Base-by-base conservation (phyloP, 2,329 filamentous ascomycete species). In the Aspergillus pseudoterreus region DNA sequence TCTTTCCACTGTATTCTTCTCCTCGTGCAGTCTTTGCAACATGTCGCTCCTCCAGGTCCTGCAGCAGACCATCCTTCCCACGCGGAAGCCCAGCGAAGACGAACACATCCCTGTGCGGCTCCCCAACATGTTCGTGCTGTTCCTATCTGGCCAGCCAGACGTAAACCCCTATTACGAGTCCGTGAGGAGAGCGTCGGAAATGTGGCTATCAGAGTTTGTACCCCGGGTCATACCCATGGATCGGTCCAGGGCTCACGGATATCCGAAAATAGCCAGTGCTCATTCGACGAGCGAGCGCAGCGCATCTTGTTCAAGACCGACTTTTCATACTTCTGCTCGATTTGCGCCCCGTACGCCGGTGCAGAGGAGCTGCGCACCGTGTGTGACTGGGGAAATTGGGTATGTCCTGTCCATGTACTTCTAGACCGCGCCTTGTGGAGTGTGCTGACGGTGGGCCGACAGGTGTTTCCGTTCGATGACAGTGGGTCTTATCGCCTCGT, bases 341-440 rank as follows among this genome's bases (percentile, higher is more conserved):
- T 63, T n/a, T 57, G 57, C 38, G 63, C 52, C 10, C 63, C 64
- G 1, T 42, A 60, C 15, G 63, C 60, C 6, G 59, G 54, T 6
- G 48, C 49, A 8, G 53, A 60, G 14, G 58, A 63, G 30, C 57
- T 62, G 15, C 54, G 57, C 27, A 63, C 58, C 22, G 53, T 66
- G 38, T 57, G 57, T 39, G 64, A 66, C 24, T 68, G 63, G 64
- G 55, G 61, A 17, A 63, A 64, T 46, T 67, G 65, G 59, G 55
- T 56, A 39, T 41, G 54, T 54, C 22, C 17, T 10, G 24, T 15
- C 14, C 4, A 15, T 4, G 15, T 35, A 17, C 14, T 38, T 11
- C 35, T n/a, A n/a, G 12, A n/a, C 11, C 35, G 6, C 6, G 35
- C 15, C 14, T 9, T 4, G 35, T 15, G 44, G 30, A 19, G 44